A percentile compares a stretch with the other conserved stretches of the same genome.
These are phyloP conservation scores for Phytophthora pinifolia DNA, from an alignment of 352 stramenopile species.

Conservation along the genomic window DNA sequence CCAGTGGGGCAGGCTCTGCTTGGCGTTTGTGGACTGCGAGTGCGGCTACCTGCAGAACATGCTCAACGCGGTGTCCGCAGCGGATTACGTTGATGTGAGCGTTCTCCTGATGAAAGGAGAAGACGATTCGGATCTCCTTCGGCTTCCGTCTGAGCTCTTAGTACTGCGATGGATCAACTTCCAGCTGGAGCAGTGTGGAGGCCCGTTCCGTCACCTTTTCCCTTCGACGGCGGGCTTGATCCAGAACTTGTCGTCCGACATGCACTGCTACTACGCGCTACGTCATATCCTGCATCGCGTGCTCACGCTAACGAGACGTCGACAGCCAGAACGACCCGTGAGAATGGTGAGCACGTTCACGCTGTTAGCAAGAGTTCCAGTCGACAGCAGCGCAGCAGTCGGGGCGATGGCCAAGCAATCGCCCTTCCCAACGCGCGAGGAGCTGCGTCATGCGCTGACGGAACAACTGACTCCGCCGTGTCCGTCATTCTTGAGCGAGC, in stretches of 20 bases:
- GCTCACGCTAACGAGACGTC: slow-evolving; percentile 17
- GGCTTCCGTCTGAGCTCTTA: slow-evolving; percentile 50
- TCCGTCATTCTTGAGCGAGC: slow-evolving; percentile 39
- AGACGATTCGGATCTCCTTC: slow-evolving; percentile 50
- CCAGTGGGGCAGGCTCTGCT: slow-evolving; percentile 61
- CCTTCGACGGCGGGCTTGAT: slow-evolving; percentile 37
- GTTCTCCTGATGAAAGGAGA: slow-evolving; percentile 53
- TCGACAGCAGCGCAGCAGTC: slow-evolving; percentile 5
- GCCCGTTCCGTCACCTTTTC: slow-evolving; percentile 29
- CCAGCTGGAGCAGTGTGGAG: slow-evolving; percentile 46
- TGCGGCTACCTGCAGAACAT: slow-evolving; percentile 60
- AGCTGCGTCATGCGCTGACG: slow-evolving; percentile 38
- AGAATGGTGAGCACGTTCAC: slow-evolving; percentile 25
- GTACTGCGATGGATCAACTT: slow-evolving; percentile 78
- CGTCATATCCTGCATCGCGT: slow-evolving; percentile 52
- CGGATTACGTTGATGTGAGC: slow-evolving; percentile 49
- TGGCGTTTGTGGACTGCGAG: slow-evolving; percentile 61
- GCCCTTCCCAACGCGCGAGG: slow-evolving; percentile 42
- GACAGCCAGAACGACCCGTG: slow-evolving; percentile 1
- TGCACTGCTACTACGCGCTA: slow-evolving; percentile 58
- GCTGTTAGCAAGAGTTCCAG: slow-evolving; percentile 7
- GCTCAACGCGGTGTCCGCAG: slow-evolving; percentile 41
- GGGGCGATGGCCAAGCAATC: slow-evolving; percentile 17
- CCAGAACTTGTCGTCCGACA: slow-evolving; percentile 73
- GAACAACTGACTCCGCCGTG: slow-evolving; percentile 45